phyloP scores from a whole-genome alignment of 2,329 filamentous ascomycete genomes.

The Fusarium bactridioides region DNA sequence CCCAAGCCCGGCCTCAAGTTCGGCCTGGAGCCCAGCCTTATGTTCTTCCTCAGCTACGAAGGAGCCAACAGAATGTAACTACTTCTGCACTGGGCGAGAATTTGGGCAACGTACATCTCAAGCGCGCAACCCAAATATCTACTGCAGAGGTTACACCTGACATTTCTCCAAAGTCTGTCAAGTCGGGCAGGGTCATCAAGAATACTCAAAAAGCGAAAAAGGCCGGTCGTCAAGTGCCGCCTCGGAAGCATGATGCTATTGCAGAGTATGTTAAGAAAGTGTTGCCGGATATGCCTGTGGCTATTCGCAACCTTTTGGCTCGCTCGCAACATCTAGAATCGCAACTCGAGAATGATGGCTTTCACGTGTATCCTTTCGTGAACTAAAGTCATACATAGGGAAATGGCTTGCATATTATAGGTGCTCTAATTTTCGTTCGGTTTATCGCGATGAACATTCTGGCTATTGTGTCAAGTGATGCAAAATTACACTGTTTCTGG shows the following conservation, averaged over 20 bases:
- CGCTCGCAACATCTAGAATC: conserved; percentile 18
- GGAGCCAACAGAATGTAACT: not conserved
- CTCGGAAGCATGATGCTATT: not conserved
- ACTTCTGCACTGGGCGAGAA: not conserved
- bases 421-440: not conserved
- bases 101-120: not conserved
- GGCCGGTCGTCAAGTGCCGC: not conserved
- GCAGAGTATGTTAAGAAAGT: not conserved
- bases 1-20: not conserved
- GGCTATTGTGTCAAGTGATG: not conserved
- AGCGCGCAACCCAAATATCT: conserved; percentile 5
- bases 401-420: not conserved
- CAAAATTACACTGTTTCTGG: not conserved
- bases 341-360: not conserved
- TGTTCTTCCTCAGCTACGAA: not conserved
- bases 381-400: not conserved
- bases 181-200: conserved; percentile 10
- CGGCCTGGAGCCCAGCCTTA: not conserved
- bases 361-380: conserved; percentile 11
- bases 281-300: conserved; percentile 27
- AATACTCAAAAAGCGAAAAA: not conserved
- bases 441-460: not conserved
- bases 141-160: not conserved
- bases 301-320: conserved; percentile 30
- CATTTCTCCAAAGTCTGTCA: not conserved